Evolutionary conservation across 2,329 filamentous ascomycete genomes (phyloP).

Genomic region (Clarireedia sp.): DNA sequence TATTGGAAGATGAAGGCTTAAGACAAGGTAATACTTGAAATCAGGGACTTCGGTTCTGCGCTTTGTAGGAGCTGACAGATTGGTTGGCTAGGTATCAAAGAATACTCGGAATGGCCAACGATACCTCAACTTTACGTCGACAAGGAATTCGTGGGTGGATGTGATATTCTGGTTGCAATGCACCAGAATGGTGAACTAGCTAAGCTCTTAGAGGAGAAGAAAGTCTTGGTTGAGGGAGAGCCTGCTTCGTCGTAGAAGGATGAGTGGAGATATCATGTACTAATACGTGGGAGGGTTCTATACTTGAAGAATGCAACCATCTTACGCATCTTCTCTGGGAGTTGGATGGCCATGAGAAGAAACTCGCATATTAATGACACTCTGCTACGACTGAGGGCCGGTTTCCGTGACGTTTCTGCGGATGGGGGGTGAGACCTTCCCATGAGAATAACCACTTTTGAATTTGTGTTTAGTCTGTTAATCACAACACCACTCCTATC

Average conservation of each 20-base stretch:
- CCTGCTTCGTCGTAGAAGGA: neutral
- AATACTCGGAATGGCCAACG: slow-evolving; percentile 98
- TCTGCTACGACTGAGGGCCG: neutral
- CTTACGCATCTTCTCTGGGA: neutral
- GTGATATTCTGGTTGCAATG: slow-evolving; percentile 94
- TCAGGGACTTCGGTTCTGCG: neutral
- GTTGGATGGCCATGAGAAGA: neutral
- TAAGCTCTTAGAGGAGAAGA: slow-evolving; percentile 86
- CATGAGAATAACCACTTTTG: no score
- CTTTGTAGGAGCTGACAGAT: neutral
- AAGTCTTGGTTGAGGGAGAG: slow-evolving; percentile 52
- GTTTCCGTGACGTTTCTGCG: neutral
- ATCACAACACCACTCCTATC: no score
- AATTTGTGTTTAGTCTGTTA: no score
- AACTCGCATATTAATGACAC: neutral
- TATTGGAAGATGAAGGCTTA: slow-evolving; percentile 83
- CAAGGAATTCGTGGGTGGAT: slow-evolving; percentile 95
- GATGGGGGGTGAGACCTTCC: no score
- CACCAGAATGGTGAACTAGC: slow-evolving; percentile 91
- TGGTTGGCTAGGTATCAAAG: slow-evolving; percentile 70
- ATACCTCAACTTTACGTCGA: slow-evolving; percentile 95
- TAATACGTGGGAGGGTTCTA: neutral
- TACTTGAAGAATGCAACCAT: neutral
- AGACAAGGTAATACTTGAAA: slow-evolving; percentile 54
- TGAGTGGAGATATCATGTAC: neutral